Percentiles rank a stretch among this genome's conserved stretches.
phyloP scores from a whole-genome alignment of 2,329 filamentous ascomycete genomes.

The Dactylonectria macrodidyma region DNA sequence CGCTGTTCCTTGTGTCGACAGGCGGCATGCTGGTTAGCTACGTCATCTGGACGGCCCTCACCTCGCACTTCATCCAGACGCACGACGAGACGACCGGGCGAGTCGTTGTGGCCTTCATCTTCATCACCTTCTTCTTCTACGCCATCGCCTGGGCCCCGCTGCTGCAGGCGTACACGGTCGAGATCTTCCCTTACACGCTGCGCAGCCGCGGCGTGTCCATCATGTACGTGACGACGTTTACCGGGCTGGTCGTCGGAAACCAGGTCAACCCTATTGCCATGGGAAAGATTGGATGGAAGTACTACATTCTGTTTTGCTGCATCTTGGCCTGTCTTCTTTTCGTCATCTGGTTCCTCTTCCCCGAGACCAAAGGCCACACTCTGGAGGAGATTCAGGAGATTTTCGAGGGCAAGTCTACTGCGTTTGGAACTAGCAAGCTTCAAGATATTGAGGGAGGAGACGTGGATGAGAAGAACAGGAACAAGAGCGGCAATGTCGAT shows the following conservation, averaged over 20 bases:
- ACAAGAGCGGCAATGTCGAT: slow-evolving; percentile 30
- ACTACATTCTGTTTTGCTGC: slow-evolving; percentile 57
- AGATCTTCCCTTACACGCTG: slow-evolving; percentile 47
- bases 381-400: slow-evolving; percentile 51
- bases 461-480: slow-evolving; percentile 22
- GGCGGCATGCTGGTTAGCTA: slow-evolving; percentile 55
- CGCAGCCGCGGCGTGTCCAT: slow-evolving; percentile 38
- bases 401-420: slow-evolving; percentile 44
- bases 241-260: slow-evolving; percentile 52
- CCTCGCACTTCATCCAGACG: slow-evolving; percentile 36
- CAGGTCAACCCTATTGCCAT: slow-evolving; percentile 60
- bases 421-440: slow-evolving; percentile 22
- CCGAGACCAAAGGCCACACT: slow-evolving; percentile 51
- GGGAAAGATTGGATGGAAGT: slow-evolving; percentile 55
- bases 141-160: slow-evolving; percentile 54
- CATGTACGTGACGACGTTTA: slow-evolving; percentile 41
- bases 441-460: slow-evolving; percentile 29
- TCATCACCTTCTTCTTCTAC: slow-evolving; percentile 58
- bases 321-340: slow-evolving; percentile 51
- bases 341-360: slow-evolving; percentile 56
- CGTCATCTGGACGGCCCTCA: slow-evolving; percentile 52
- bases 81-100: slow-evolving; percentile 41
- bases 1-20: slow-evolving; percentile 56
- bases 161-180: slow-evolving; percentile 47
- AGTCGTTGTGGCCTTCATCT: slow-evolving; percentile 55